Evolutionary conservation across 2,329 filamentous ascomycete species (phyloP).

Genomic region (Orbilia javanica): DNA sequence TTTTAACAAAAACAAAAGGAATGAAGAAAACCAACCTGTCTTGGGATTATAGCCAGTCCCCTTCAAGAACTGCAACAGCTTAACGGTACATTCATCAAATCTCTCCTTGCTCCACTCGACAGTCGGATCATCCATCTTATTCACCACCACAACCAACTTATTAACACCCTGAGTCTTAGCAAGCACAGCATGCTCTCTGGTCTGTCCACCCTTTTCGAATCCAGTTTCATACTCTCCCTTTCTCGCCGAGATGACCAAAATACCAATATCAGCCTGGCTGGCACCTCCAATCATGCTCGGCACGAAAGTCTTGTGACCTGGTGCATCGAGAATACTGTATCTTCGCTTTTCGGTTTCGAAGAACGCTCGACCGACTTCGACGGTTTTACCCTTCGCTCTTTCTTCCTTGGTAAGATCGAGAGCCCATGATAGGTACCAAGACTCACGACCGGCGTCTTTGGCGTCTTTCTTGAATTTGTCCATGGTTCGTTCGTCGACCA

Average conservation of each 20-base stretch:
- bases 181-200: conserved; percentile 95
- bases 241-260: conserved; percentile 93
- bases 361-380: conserved; percentile 94
- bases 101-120: conserved; percentile 95
- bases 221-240: conserved; percentile 99
- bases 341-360: conserved; percentile 97
- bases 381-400: conserved; percentile 94
- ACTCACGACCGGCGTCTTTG: conserved; percentile 95
- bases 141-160: conserved; percentile 93
- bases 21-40: conserved; percentile 67
- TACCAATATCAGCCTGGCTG: conserved; percentile 91
- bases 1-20: conserved; percentile 14
- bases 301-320: conserved; percentile 97
- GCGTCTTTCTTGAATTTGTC: conserved; percentile 98
- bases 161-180: conserved; percentile 99
- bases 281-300: conserved; percentile 98
- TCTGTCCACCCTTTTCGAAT: conserved; percentile 96
- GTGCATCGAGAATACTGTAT: conserved; percentile 96
- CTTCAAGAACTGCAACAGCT: conserved; percentile 89
- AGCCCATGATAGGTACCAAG: conserved; percentile 99
- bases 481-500: conserved; percentile 99
- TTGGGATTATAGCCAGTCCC: conserved; percentile 94
- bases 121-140: conserved; percentile 99
- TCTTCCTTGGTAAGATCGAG: conserved; percentile 98
- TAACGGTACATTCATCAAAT: conserved; percentile 92